phyloP scores from a whole-genome alignment of 345 rosid species.

The Lepidium africanum region DNA sequence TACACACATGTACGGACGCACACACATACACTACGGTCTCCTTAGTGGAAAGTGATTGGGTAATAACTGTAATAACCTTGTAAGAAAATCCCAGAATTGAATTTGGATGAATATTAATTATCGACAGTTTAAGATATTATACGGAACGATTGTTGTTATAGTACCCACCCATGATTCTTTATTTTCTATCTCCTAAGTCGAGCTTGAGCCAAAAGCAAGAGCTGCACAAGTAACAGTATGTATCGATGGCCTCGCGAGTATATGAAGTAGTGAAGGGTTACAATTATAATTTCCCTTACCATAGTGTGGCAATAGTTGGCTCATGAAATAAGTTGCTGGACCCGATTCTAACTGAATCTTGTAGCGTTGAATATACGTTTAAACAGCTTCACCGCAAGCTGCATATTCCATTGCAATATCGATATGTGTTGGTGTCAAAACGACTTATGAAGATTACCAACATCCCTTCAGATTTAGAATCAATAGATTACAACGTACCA shows the following conservation, averaged over 20 bases:
- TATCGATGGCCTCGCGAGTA: background rate
- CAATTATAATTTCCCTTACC: slow-evolving; percentile 24
- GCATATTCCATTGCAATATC: slow-evolving; percentile 67
- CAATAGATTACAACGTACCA: background rate
- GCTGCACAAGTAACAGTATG: slow-evolving; percentile 28
- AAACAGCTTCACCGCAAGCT: slow-evolving; percentile 58
- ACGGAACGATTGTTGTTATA: no score
- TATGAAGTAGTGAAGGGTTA: background rate
- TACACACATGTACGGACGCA: no score
- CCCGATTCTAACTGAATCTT: slow-evolving; percentile 54
- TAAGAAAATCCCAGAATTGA: background rate
- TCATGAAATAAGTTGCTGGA: slow-evolving; percentile 62
- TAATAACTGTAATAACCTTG: slow-evolving; percentile 78
- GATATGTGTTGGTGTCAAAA: slow-evolving; percentile 52
- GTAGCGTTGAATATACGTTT: slow-evolving; percentile 52
- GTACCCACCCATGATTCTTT: slow-evolving; percentile 78
- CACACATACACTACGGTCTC: no score
- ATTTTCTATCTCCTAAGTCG: slow-evolving; percentile 44
- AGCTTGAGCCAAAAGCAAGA: slow-evolving; percentile 28
- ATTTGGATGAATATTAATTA: background rate
- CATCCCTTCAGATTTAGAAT: background rate
- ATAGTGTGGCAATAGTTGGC: slow-evolving; percentile 52
- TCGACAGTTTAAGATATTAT: no score
- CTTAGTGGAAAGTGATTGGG: no score
- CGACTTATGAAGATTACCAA: slow-evolving; percentile 18